A percentile compares a stretch with the other conserved stretches of the same genome.
phyloP scores from a whole-genome alignment of 148 eudicot genomes.

The Polygonum maritimum region DNA sequence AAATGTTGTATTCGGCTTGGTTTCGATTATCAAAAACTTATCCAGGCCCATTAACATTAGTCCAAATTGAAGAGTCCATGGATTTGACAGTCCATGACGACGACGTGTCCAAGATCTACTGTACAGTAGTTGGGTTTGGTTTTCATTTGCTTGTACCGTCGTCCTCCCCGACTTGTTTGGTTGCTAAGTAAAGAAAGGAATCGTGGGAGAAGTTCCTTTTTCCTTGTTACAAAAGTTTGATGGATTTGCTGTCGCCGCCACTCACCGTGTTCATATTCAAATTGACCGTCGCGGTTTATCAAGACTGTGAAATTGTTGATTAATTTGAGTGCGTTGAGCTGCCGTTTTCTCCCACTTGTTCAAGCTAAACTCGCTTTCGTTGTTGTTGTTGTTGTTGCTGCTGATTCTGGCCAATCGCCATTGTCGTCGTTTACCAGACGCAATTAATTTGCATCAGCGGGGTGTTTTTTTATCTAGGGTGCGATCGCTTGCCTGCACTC shows the following conservation, averaged over 20 bases:
- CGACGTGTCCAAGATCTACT: background rate
- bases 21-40: background rate
- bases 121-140: too few relatives aligned
- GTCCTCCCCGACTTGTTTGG: background rate
- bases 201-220: background rate
- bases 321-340: conserved; percentile 17
- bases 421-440: background rate
- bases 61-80: background rate
- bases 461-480: conserved; percentile 11
- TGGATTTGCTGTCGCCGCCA: conserved; percentile 14
- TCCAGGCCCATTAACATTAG: background rate
- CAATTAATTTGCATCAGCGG: conserved; percentile 1
- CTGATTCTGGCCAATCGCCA: conserved; percentile 3
- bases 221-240: conserved; percentile 9
- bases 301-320: conserved; percentile 7
- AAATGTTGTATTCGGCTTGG: background rate
- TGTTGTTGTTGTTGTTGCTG: background rate
- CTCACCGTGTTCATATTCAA: conserved; percentile 14
- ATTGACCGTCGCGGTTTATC: conserved; percentile 8
- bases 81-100: background rate
- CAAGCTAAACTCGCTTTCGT: conserved; percentile 6
- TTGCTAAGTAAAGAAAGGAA: conserved; percentile 5
- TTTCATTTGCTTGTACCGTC: background rate
- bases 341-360: conserved; percentile 14
- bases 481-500: conserved; percentile 38